Base-by-base conservation (phyloP, 1,139 yeast genomes). In the Taphrina wiesneri region DNA sequence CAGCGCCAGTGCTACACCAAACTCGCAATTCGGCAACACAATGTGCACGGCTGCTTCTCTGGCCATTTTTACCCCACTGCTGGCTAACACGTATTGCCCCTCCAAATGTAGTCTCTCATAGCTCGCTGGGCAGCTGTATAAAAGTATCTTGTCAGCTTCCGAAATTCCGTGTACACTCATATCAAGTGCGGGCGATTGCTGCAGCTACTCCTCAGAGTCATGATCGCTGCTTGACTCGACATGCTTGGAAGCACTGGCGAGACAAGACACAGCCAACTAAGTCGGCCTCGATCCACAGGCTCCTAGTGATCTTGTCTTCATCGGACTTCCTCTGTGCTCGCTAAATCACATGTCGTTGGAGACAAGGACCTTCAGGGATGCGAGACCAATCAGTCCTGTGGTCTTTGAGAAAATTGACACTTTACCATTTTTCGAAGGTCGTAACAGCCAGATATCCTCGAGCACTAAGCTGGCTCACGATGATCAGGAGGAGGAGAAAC, bases 361-460 rank as follows among this genome's bases (percentile, higher is more conserved):
- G n/a, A n/a, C n/a, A n/a, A n/a, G n/a, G n/a, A n/a, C n/a, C n/a
- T n/a, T n/a, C n/a, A n/a, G n/a, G n/a, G 45, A 39, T 39, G 45
- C 51, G 19, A 11, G 54, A 49, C 36, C 56, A 15, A 23, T 34
- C 21, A 54, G 60, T 41, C 62, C 52, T 13, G 30, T 32, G 17
- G 26, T 23, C 7, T 39, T 60, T 30, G 64, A 60, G 30, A 19
- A 51, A 21, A 60, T 60, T 43, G 57, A 25, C 4, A 51, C 51
- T 17, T 25, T 60, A 17, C 64, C 64, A 21, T 59, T 59, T 41
- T 23, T 19, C 19, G 56, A 32, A 19, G 36, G 56, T 13, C 56
- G 28, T 28, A 25, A 45, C 4, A 17, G 56, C n/a, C 28, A 49
- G 17, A 7, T 13, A 11, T 21, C 60, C n/a, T n/a, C 49, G 4